Evolutionary conservation across 345 rosid species (phyloP), one percentile per base, ranked within the genome.

Genomic region (Salix brachista): DNA sequence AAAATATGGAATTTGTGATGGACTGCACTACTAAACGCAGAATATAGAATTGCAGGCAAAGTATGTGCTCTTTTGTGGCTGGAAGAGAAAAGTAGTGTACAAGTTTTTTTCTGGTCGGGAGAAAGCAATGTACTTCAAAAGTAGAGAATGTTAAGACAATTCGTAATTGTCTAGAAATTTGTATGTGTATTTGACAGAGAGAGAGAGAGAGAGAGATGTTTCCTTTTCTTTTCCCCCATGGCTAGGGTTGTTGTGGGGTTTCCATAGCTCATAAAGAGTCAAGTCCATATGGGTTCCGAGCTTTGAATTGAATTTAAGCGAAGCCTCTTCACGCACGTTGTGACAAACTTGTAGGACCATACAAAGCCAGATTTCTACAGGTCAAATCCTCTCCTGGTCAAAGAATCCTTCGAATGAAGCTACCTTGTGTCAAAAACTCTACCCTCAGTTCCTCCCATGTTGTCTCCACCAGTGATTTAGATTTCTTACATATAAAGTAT

Each of bases 261-360:
- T 77, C 52, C 56, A 37, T 54, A 21, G 71, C 69, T 46, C 46
- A 34, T 46, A 37, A 60, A 21, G 62, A 65, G 75, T 79, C 84
- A 67, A 61, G 54, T 25, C 79, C 69, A 67, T 28, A 34, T 42
- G 75, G 69, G 46, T 69, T 74, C 66, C 58, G n/a, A 48, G 50
- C 64, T 72, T 50, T 36, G 42, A 50, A 82, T 67, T 17, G 36
- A 67, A 71, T 60, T 67, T 36, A 68, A 73, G 52, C 66, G 9
- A 54, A 46, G 52, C 52, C 14, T 42, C 14, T 42, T 42, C 14
- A 11, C 46, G 11, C 52, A 46, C 14, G 14, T 56, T 52, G 70
- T 75, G 85, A 77, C 81, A 74, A 58, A 72, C 26, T 17, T 75
- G 82, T 81, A 75, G 86, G 84, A 78, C 86, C 85, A 64, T 60